A percentile compares a stretch with the other conserved stretches of the same genome.
Conservation (phyloP, 495 filamentous ascomycete genomes). For the Rusavskia elegans region DNA sequence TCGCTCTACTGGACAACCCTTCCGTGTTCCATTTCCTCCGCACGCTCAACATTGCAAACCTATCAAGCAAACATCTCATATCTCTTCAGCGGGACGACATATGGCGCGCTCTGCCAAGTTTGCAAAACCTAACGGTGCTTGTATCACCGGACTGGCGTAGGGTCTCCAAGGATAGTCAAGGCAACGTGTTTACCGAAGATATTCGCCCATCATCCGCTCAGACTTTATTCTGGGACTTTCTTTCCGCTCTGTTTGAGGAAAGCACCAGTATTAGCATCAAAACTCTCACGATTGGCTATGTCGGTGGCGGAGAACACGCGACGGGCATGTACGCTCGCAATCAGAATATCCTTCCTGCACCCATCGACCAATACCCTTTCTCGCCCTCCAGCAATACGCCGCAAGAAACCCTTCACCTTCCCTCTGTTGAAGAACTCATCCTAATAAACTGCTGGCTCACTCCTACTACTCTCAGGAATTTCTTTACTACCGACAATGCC, state of each 20-base stretch:
- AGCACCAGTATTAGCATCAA: slow-evolving; percentile 20
- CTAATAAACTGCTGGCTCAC: slow-evolving; percentile 39
- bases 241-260: slow-evolving; percentile 14
- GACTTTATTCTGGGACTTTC: slow-evolving; percentile 24
- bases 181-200: slow-evolving; percentile 19
- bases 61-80: slow-evolving; percentile 31
- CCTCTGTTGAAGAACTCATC: slow-evolving; percentile 34
- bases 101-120: slow-evolving; percentile 29
- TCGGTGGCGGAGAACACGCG: slow-evolving; percentile 40
- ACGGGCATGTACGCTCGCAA: slow-evolving; percentile 34
- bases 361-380: slow-evolving; percentile 16
- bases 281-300: slow-evolving; percentile 36
- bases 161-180: slow-evolving; percentile 22
- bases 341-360: slow-evolving; percentile 33
- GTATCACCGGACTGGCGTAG: slow-evolving; percentile 40
- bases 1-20: slow-evolving; percentile 34
- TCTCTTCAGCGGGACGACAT: slow-evolving; percentile 30
- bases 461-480: slow-evolving; percentile 22
- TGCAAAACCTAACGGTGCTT: slow-evolving; percentile 27
- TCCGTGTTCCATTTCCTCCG: slow-evolving; percentile 24
- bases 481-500: slow-evolving; percentile 12
- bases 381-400: slow-evolving; percentile 19
- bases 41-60: slow-evolving; percentile 31
- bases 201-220: slow-evolving; percentile 29
- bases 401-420: slow-evolving; percentile 21